These are phyloP conservation scores for Jamesozyma jinghongensis DNA, from an alignment of 805 yeast genomes.

Conservation along the genomic window DNA sequence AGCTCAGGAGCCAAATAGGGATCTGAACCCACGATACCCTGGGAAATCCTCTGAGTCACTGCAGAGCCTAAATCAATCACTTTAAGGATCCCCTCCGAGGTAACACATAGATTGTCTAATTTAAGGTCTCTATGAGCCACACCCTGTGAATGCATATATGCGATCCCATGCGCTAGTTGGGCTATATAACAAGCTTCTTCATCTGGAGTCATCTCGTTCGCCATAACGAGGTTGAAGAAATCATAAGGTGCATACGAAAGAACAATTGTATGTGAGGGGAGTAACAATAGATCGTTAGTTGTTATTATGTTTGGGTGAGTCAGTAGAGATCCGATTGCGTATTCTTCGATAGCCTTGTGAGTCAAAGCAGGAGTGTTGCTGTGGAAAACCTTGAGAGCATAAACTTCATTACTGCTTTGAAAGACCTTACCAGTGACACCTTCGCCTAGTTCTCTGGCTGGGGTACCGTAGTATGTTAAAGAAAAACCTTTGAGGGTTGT, in stretches of 20 bases:
- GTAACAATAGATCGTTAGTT: constrained; percentile 71
- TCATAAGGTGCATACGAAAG: constrained; percentile 94
- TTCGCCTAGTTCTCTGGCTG: constrained; percentile 70
- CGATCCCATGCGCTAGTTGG: constrained; percentile 70
- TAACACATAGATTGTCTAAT: constrained; percentile 87
- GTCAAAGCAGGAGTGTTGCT: constrained; percentile 43
- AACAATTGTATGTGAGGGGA: constrained; percentile 35
- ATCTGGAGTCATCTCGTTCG: constrained; percentile 59
- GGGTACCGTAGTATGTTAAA: constrained; percentile 49
- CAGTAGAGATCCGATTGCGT: constrained; percentile 67
- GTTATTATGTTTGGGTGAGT: constrained; percentile 73
- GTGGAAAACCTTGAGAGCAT: constrained; percentile 76
- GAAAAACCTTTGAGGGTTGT: constrained; percentile 34
- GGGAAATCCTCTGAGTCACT: constrained; percentile 52
- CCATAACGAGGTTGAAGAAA: constrained; percentile 88
- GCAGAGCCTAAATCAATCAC: constrained; percentile 93
- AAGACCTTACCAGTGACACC: constrained; percentile 96
- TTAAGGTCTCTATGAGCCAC: constrained; percentile 90
- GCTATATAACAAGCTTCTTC: constrained; percentile 77
- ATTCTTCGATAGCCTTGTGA: constrained; percentile 74
- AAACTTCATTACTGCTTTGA: constrained; percentile 56
- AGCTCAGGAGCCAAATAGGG: constrained; percentile 96
- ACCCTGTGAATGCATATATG: constrained; percentile 69
- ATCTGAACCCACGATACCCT: constrained; percentile 89
- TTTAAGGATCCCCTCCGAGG: constrained; percentile 63